A percentile compares a stretch with the other conserved stretches of the same genome.
Evolutionary conservation across 2,329 filamentous ascomycete genomes (phyloP).

Genomic region (Arthrinium phaeospermum): DNA sequence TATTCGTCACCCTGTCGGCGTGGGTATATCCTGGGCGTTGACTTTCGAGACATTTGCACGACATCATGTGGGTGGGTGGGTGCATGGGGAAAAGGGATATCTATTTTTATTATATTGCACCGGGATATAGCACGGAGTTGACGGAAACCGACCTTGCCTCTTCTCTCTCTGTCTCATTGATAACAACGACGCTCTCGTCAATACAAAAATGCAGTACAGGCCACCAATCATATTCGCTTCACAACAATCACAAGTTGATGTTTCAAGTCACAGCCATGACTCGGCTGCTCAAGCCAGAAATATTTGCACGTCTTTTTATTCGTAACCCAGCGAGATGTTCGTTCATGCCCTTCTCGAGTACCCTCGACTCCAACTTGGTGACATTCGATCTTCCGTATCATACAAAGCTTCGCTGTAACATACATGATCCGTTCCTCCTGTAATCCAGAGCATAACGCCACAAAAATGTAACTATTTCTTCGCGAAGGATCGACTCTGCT

Average conservation of each 20-base stretch:
- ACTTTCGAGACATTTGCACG: neutral
- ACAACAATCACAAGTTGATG: neutral
- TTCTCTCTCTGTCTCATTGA: neutral
- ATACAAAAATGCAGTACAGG: neutral
- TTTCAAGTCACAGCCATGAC: neutral
- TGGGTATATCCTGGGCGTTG: neutral
- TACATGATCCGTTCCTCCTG: neutral
- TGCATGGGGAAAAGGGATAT: neutral
- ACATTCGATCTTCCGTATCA: neutral
- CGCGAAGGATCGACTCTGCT: neutral
- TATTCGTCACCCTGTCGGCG: neutral
- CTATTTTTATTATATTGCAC: neutral
- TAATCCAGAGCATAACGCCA: neutral
- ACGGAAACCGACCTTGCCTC: neutral
- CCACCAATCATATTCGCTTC: neutral
- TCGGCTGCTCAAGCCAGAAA: neutral
- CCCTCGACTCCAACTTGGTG: neutral
- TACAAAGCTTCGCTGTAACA: conserved; percentile 1
- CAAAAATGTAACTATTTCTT: neutral
- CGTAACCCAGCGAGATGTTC: neutral
- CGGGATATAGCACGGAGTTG: neutral
- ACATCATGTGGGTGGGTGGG: neutral
- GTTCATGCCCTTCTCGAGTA: conserved; percentile 1
- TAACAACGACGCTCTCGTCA: neutral
- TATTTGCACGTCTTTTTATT: neutral